Conservation (phyloP, 108 stramenopile genomes). For the Cyclotella cryptica region DNA sequence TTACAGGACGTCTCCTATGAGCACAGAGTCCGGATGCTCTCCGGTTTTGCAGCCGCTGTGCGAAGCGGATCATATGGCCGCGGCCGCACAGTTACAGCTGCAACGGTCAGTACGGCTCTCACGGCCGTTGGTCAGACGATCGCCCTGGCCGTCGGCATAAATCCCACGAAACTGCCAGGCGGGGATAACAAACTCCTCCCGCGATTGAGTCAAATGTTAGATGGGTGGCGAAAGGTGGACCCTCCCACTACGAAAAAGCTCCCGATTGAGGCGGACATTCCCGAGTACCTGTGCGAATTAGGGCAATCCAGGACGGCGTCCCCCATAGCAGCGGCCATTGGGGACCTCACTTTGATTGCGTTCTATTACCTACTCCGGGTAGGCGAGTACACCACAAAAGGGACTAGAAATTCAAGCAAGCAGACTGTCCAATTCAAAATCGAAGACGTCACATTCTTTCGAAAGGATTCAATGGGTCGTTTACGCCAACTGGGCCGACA, state of each 20-base stretch:
- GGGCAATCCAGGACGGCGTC: not conserved
- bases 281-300: not conserved
- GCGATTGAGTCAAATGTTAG: not conserved
- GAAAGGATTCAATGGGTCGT: not conserved
- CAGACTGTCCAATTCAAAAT: slow-evolving; percentile 18
- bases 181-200: not conserved
- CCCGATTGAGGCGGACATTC: slow-evolving; percentile 16
- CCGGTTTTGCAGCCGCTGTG: not conserved
- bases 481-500: not conserved
- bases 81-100: not conserved
- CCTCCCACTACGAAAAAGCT: slow-evolving; percentile 7
- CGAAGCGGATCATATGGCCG: slow-evolving; percentile 1
- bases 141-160: not conserved
- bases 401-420: not conserved
- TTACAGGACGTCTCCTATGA: not conserved
- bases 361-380: slow-evolving; percentile 14
- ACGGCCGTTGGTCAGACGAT: slow-evolving; percentile 10
- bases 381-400: slow-evolving; percentile 23
- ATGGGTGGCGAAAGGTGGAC: slow-evolving; percentile 4
- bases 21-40: not conserved
- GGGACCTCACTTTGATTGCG: slow-evolving; percentile 6
- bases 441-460: slow-evolving; percentile 16
- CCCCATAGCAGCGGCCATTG: not conserved
- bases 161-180: not conserved
- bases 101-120: slow-evolving; percentile 6